A percentile compares a stretch with the other conserved stretches of the same genome.
phyloP scores from a whole-genome alignment of 1,284 basidiomycete species.

The Melampsora larici-populina region DNA sequence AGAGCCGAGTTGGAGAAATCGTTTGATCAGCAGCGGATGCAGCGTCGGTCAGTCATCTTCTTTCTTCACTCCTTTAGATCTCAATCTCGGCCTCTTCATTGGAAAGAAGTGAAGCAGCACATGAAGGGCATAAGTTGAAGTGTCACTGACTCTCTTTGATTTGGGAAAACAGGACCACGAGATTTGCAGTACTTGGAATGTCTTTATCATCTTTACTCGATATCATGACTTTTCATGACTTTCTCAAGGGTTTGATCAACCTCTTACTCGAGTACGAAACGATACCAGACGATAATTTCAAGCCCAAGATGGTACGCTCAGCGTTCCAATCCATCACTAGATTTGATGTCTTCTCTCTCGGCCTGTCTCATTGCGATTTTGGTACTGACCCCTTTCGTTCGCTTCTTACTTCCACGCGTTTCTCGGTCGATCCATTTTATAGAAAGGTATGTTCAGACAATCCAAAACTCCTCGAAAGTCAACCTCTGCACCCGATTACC shows the following conservation, averaged over 20 bases:
- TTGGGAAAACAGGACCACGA: conserved; percentile 62
- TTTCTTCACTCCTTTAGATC: neutral
- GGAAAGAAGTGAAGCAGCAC: neutral
- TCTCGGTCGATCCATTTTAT: conserved; percentile 34
- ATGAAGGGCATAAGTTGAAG: neutral
- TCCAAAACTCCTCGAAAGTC: conserved; percentile 61
- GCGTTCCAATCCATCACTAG: conserved; percentile 10
- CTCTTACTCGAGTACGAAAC: conserved; percentile 73
- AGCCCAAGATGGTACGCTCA: conserved; percentile 66
- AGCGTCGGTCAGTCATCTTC: conserved; percentile 63
- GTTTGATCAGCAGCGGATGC: conserved; percentile 71
- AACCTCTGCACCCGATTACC: conserved; percentile 63
- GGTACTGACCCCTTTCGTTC: neutral
- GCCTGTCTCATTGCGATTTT: neutral
- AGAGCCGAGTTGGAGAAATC: conserved; percentile 67
- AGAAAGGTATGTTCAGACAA: conserved; percentile 58
- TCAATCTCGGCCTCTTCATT: too few species aligned
- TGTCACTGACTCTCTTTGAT: neutral
- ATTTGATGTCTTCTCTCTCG: neutral
- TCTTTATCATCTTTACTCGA: conserved; percentile 72
- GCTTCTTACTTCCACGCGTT: neutral
- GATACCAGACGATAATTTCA: conserved; percentile 73
- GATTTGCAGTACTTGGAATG: conserved; percentile 76
- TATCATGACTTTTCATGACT: conserved; percentile 70
- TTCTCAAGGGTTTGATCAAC: conserved; percentile 68